Conservation (phyloP, 805 yeast species). For the Starmerella apis region DNA sequence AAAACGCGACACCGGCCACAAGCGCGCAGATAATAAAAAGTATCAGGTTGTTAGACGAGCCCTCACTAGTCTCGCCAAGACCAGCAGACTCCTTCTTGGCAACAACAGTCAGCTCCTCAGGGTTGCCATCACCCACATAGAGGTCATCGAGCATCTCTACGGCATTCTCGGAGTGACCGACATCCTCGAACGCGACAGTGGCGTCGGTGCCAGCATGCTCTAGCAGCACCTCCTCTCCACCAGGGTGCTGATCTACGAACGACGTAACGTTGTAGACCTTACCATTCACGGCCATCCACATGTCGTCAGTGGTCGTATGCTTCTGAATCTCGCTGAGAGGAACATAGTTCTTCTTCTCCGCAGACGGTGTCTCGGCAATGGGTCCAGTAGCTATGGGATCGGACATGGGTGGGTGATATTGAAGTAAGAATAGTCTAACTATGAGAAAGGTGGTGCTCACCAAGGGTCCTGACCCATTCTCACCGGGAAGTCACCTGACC, state of each 20-base stretch:
- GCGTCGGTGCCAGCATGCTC: constrained; percentile 80
- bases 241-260: constrained; percentile 58
- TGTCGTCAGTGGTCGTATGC: constrained; percentile 43
- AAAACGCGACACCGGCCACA: constrained; percentile 32
- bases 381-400: constrained; percentile 2
- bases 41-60: constrained; percentile 24
- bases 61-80: constrained; percentile 21
- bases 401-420: not conserved
- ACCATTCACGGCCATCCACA: constrained; percentile 64
- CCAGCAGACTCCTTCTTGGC: constrained; percentile 19
- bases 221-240: constrained; percentile 71
- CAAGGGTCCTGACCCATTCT: constrained; percentile 2
- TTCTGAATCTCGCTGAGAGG: constrained; percentile 37
- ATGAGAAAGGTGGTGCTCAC: not conserved
- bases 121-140: constrained; percentile 71
- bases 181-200: constrained; percentile 59
- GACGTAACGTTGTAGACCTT: constrained; percentile 55
- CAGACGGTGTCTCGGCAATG: constrained; percentile 2
- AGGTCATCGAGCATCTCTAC: constrained; percentile 59
- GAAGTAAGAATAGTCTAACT: not conserved
- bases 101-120: constrained; percentile 29
- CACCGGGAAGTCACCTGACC: constrained; percentile 7
- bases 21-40: constrained; percentile 28
- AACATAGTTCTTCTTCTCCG: constrained; percentile 24
- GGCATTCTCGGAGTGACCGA: constrained; percentile 97